phyloP scores from a whole-genome alignment of 345 rosid species.

The Anacardium occidentale region DNA sequence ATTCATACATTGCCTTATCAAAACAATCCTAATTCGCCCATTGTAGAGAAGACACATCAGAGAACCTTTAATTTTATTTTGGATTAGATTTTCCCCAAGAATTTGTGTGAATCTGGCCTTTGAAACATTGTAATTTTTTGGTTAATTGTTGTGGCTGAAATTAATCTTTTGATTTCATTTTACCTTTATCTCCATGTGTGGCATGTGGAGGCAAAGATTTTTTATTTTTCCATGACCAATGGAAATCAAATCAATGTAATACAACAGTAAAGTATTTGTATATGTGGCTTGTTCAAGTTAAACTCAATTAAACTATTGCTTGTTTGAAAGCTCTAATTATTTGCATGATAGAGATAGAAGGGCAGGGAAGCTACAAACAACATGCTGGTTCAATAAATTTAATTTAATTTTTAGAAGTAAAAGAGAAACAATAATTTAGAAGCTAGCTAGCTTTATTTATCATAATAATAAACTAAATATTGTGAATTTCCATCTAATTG shows the following conservation, averaged over 20 bases:
- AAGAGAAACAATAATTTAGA: no score
- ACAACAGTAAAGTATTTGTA: not conserved
- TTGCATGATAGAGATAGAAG: conserved; percentile 9
- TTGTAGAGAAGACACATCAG: not conserved
- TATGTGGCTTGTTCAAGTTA: not conserved
- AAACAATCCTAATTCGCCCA: conserved; percentile 2
- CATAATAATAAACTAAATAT: no score
- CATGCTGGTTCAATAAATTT: no score
- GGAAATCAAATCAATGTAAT: not conserved
- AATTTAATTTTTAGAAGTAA: not conserved
- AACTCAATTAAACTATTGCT: not conserved
- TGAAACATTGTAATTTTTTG: no score
- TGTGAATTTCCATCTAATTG: no score
- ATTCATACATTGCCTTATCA: not conserved
- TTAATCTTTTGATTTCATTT: not conserved
- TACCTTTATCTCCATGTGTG: not conserved
- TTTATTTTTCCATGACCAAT: no score
- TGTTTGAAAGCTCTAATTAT: conserved; percentile 12
- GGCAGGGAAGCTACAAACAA: not conserved
- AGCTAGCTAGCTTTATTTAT: no score
- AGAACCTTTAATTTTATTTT: not conserved
- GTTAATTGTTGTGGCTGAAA: no score
- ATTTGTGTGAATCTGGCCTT: not conserved
- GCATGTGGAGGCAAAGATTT: no score
- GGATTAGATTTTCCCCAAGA: conserved; percentile 6